Evolutionary conservation across 2,329 filamentous ascomycete species (phyloP), one percentile per base, ranked within the genome.

Genomic region (Teratosphaeria viscida): DNA sequence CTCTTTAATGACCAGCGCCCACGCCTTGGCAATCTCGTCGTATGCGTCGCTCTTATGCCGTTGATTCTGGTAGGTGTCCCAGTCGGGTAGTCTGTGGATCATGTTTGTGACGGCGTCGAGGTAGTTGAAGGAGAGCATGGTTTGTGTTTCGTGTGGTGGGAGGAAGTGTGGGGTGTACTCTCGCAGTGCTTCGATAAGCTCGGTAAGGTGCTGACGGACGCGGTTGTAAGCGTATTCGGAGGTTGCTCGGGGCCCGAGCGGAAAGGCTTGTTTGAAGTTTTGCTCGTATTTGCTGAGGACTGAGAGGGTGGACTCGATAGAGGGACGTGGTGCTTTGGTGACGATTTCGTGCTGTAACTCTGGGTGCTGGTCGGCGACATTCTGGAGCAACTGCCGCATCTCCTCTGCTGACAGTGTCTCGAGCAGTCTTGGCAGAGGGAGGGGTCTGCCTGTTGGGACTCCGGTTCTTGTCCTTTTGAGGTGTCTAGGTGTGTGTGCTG

Each of bases 161-260:
- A 99, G 84, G 70, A 95, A 99, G 73, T 97, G 91, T 3, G 91
- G 90, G 0, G 92, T 97, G 72, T 95, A 99, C 71, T 99, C 94
- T 72, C 88, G 87, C 53, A 99, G 81, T 52, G 94, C 91, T 61
- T 96, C 90, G 61, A 96, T 84, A 27, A 99, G 82, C 60, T 90
- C 86, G 29, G 85, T 78, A 19, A 97, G 81, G 43, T 88, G 84
- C 64, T 92, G 88, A 67, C 88, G 90, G 58, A 97, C 89, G 67
- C 94, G 85, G 72, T 96, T 95, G 74, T 96, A 99, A 56, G 90
- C 87, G 76, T 97, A 97, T 73, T 97, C 92, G 52, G 91, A 90
- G 60, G 85, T 89, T 12, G 87, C 83, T 66, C 91, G 87, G 70
- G 90, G 90, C 67, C 95, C 87, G 62, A 87, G 90, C 0, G 94